A percentile compares a stretch with the other conserved stretches of the same genome.
phyloP scores from a whole-genome alignment of 352 stramenopile species.

The Globisporangium megalacanthum region DNA sequence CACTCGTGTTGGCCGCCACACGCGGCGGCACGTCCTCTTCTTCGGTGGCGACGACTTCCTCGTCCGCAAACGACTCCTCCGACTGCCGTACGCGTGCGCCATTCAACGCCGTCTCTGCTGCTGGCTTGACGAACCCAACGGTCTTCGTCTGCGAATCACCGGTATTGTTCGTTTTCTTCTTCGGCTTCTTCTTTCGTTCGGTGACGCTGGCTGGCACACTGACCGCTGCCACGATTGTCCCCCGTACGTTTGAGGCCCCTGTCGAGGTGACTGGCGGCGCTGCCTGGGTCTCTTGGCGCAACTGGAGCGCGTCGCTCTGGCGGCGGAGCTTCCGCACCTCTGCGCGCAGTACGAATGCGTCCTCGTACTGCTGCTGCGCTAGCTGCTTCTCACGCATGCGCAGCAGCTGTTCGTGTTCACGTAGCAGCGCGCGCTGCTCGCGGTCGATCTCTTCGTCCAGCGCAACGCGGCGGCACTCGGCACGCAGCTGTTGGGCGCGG shows the following conservation, averaged over 20 bases:
- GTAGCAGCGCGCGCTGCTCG: conserved; percentile 36
- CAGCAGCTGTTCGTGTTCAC: conserved; percentile 32
- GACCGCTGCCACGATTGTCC: too few relatives aligned
- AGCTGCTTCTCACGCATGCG: conserved; percentile 17
- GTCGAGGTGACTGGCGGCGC: too few relatives aligned
- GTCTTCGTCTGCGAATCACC: conserved; percentile 6
- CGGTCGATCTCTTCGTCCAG: conserved; percentile 46
- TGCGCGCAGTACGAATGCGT: conserved; percentile 6
- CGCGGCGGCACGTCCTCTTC: conserved; percentile 7
- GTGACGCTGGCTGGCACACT: background rate
- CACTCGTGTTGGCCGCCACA: conserved; percentile 16
- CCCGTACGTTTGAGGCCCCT: background rate
- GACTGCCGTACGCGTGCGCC: background rate
- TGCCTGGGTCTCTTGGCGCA: conserved; percentile 13
- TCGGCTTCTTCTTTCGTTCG: conserved; percentile 9
- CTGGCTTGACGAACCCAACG: conserved; percentile 12
- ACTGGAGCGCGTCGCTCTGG: conserved; percentile 18
- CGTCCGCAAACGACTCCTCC: conserved; percentile 12
- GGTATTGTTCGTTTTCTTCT: background rate
- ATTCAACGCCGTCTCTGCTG: background rate
- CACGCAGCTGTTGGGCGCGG: conserved; percentile 40
- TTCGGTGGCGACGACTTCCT: background rate
- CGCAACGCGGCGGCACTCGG: conserved; percentile 46
- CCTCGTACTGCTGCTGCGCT: conserved; percentile 14
- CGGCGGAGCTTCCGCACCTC: conserved; percentile 15